These are phyloP conservation scores for Fragilariopsis cylindrus DNA, from an alignment of 108 stramenopile genomes.

Conservation along the genomic window DNA sequence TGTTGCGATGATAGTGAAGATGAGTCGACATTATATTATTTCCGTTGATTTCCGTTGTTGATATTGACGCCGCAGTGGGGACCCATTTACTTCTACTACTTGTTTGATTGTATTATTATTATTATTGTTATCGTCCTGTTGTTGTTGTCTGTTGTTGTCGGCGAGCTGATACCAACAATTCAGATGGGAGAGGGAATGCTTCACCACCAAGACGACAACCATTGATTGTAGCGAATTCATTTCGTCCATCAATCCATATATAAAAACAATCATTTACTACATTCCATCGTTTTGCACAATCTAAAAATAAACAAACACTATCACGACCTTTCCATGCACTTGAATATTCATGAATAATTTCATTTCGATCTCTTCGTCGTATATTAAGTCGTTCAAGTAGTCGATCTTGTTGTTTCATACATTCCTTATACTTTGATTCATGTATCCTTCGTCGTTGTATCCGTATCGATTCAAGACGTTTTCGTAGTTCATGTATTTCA, in stretches of 20 bases:
- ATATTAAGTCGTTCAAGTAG: background rate
- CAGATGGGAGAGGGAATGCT: slow-evolving; percentile 28
- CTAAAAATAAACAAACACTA: slow-evolving; percentile 7
- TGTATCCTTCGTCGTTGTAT: background rate
- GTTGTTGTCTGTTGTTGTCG: background rate
- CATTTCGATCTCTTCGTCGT: background rate
- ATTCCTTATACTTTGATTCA: background rate
- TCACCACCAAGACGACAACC: slow-evolving; percentile 69
- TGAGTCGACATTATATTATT: background rate
- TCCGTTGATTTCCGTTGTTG: background rate
- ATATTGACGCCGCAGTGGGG: background rate
- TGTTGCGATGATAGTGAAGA: background rate
- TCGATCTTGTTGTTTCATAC: background rate
- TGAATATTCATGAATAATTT: background rate
- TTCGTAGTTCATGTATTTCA: background rate
- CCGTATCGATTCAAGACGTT: background rate
- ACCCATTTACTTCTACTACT: slow-evolving; percentile 1
- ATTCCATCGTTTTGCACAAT: slow-evolving; percentile 52
- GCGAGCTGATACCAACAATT: background rate
- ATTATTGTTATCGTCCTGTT: slow-evolving; percentile 15
- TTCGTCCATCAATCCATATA: slow-evolving; percentile 69
- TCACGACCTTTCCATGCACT: slow-evolving; percentile 2
- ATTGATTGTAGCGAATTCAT: slow-evolving; percentile 82
- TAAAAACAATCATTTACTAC: slow-evolving; percentile 75
- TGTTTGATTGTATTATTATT: slow-evolving; percentile 8